Evolutionary conservation across 2,329 filamentous ascomycete species (phyloP).

Genomic region (Colletotrichum tanaceti): DNA sequence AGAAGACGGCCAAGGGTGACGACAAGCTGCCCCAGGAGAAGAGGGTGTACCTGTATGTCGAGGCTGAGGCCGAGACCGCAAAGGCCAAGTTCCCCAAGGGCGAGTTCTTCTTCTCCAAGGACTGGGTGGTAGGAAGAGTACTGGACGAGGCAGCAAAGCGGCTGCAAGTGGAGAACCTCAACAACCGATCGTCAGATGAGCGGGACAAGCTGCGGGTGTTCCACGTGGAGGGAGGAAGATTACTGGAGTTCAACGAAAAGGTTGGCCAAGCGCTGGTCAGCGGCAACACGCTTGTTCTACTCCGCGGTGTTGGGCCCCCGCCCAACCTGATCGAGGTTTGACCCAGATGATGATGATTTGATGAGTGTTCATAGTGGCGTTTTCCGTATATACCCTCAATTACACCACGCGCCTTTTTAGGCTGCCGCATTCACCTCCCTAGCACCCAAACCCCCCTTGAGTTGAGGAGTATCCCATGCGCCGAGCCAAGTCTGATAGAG

Average conservation of each 20-base stretch:
- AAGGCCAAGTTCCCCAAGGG: constrained; percentile 85
- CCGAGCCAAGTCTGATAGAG: constrained; percentile 27
- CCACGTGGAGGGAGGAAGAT: constrained; percentile 87
- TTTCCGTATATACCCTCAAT: constrained; percentile 38
- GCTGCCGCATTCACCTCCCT: neutral
- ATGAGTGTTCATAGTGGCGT: constrained; percentile 33
- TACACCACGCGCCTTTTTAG: constrained; percentile 18
- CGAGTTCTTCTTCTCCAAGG: constrained; percentile 81
- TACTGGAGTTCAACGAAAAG: constrained; percentile 91
- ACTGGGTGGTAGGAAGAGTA: constrained; percentile 90
- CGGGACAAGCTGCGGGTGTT: constrained; percentile 87
- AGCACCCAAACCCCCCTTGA: neutral
- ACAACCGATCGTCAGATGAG: constrained; percentile 81
- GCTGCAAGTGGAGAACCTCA: constrained; percentile 84
- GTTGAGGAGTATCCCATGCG: constrained; percentile 30
- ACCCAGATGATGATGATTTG: constrained; percentile 26
- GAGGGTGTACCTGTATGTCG: constrained; percentile 89
- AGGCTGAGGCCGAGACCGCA: constrained; percentile 88
- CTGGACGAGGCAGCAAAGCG: constrained; percentile 82
- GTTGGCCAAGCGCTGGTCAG: constrained; percentile 78
- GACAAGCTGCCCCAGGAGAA: constrained; percentile 83
- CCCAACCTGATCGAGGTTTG: constrained; percentile 74
- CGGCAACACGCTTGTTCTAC: constrained; percentile 89
- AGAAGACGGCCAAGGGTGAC: constrained; percentile 91
- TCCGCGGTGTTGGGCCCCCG: constrained; percentile 86